Percentiles rank a stretch among this genome's conserved stretches.
These are phyloP conservation scores for Pseudevernia furfuracea DNA, from an alignment of 495 filamentous ascomycete genomes.

Conservation along the genomic window DNA sequence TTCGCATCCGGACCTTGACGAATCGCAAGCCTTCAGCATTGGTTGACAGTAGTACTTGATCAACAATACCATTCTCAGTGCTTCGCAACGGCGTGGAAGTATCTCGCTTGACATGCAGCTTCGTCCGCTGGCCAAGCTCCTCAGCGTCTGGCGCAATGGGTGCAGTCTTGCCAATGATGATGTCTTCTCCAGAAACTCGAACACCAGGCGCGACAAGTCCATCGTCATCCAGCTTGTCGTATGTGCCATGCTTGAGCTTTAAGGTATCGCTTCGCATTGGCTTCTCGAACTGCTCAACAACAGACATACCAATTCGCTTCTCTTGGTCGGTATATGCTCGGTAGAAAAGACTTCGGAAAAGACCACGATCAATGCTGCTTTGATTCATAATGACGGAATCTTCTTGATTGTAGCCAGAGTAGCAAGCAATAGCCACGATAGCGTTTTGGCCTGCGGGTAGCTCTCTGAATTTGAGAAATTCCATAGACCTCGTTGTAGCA, in stretches of 20 bases:
- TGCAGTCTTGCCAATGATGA: slow-evolving; percentile 98
- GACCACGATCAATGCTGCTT: slow-evolving; percentile 90
- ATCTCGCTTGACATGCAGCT: slow-evolving; percentile 84
- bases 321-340: slow-evolving; percentile 93
- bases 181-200: slow-evolving; percentile 92
- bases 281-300: slow-evolving; percentile 91
- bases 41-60: slow-evolving; percentile 85
- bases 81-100: slow-evolving; percentile 89
- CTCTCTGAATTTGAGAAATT: slow-evolving; percentile 95
- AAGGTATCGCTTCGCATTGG: slow-evolving; percentile 81
- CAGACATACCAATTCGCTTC: slow-evolving; percentile 82
- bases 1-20: slow-evolving; percentile 94
- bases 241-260: slow-evolving; percentile 87
- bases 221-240: slow-evolving; percentile 95
- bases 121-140: slow-evolving; percentile 86
- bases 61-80: slow-evolving; percentile 93
- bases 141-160: slow-evolving; percentile 87
- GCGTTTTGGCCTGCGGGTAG: slow-evolving; percentile 96
- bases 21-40: slow-evolving; percentile 85
- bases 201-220: slow-evolving; percentile 88
- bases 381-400: slow-evolving; percentile 99
- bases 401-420: slow-evolving; percentile 99
- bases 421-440: slow-evolving; percentile 93
- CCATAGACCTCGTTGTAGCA: slow-evolving; percentile 94
- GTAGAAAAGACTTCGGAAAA: slow-evolving; percentile 98